phyloP scores from a whole-genome alignment of 768 basidiomycete genomes.

The Termitomyces sp. region DNA sequence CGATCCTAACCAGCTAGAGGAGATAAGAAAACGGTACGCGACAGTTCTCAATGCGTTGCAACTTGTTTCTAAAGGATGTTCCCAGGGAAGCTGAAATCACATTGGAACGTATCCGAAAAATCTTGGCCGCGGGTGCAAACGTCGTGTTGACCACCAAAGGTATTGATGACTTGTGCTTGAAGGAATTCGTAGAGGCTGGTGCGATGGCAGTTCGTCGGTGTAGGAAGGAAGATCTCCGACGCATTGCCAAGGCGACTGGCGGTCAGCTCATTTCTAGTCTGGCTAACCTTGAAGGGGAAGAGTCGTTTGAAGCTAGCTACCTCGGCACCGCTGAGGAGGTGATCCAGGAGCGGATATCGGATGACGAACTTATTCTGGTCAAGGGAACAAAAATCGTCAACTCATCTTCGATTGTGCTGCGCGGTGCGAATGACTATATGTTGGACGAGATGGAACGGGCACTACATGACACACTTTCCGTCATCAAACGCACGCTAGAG shows the following conservation, averaged over 20 bases:
- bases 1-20: constrained; percentile 93
- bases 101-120: constrained; percentile 92
- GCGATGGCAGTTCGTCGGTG: constrained; percentile 98
- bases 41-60: not conserved
- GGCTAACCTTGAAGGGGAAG: constrained; percentile 96
- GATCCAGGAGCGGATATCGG: constrained; percentile 94
- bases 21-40: constrained; percentile 84
- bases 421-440: constrained; percentile 99
- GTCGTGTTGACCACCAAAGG: constrained; percentile 97
- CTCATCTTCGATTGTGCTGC: constrained; percentile 87
- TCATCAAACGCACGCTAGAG: constrained; percentile 96
- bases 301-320: constrained; percentile 90
- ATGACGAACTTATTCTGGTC: constrained; percentile 95
- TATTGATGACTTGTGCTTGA: constrained; percentile 95
- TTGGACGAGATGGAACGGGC: constrained; percentile 99
- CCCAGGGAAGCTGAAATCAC: constrained; percentile 92
- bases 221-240: constrained; percentile 93
- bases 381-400: constrained; percentile 97
- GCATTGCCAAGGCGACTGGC: constrained; percentile 96
- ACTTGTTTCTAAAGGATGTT: not conserved
- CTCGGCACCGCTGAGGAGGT: constrained; percentile 96
- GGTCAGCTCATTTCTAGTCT: constrained; percentile 89
- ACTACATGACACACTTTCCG: constrained; percentile 88
- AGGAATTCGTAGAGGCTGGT: constrained; percentile 98
- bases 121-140: constrained; percentile 92